Conservation (phyloP, 2,329 filamentous ascomycete species). For the Aspergillus amoenus region DNA sequence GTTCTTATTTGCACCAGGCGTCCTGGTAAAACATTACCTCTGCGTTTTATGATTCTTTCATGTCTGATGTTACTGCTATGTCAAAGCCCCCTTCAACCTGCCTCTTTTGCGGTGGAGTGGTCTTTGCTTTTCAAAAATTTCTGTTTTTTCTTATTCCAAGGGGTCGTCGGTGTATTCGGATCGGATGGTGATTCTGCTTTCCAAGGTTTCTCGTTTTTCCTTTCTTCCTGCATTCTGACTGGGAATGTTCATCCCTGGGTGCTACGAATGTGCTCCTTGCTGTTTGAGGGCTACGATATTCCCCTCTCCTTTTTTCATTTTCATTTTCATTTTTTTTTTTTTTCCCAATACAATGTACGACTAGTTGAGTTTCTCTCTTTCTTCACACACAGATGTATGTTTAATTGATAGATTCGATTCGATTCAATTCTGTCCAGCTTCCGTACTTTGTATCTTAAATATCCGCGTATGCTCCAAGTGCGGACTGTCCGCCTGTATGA, state of each 20-base stretch:
- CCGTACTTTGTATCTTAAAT: constrained; percentile 1
- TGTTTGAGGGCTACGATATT: neutral
- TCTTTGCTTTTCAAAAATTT: neutral
- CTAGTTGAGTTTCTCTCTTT: neutral
- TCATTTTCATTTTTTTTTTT: constrained; percentile 8
- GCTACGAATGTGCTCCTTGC: neutral
- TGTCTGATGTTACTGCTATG: constrained; percentile 15
- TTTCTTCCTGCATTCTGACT: constrained; percentile 9
- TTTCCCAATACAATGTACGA: constrained; percentile 8
- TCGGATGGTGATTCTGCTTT: neutral
- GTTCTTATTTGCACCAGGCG: constrained; percentile 3
- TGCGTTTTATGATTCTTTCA: constrained; percentile 20
- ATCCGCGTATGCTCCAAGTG: constrained; percentile 33
- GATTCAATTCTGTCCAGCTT: neutral
- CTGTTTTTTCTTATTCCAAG: neutral
- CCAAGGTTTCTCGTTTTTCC: constrained; percentile 5
- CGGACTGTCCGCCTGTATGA: constrained; percentile 39
- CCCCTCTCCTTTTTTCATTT: constrained; percentile 7
- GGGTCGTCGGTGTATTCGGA: neutral
- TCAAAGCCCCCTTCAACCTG: constrained; percentile 9
- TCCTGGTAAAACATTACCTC: neutral
- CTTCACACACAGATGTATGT: constrained; percentile 14
- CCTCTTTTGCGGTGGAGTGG: constrained; percentile 4
- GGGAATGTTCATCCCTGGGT: neutral
- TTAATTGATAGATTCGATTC: constrained; percentile 20